Conservation (phyloP, 2,329 filamentous ascomycete species). For the Alternaria longipes region DNA sequence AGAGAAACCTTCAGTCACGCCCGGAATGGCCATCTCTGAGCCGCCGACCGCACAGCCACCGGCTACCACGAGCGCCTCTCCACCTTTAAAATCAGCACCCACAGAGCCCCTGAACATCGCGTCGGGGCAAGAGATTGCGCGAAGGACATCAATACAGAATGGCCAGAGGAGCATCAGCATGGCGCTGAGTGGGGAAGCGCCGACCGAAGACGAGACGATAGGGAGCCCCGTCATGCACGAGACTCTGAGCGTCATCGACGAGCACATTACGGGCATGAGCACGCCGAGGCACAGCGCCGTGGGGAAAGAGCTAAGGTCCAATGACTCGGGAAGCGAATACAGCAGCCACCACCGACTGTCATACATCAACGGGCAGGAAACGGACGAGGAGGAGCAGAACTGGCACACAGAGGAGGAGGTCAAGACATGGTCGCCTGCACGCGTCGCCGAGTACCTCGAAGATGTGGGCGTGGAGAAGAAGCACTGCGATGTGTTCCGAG, state of each 20-base stretch:
- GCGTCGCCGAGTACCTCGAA: conserved; percentile 90
- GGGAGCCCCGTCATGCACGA: conserved; percentile 89
- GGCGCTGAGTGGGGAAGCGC: conserved; percentile 43
- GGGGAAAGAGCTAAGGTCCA: conserved; percentile 63
- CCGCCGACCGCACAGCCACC: conserved; percentile 26
- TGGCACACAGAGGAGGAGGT: conserved; percentile 78
- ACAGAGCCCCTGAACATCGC: conserved; percentile 45
- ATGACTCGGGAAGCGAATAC: conserved; percentile 89
- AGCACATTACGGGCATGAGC: conserved; percentile 90
- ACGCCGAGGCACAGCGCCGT: conserved; percentile 65
- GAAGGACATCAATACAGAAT: conserved; percentile 31
- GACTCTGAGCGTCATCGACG: conserved; percentile 93
- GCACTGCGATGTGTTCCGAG: conserved; percentile 92
- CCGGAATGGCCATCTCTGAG: conserved; percentile 32
- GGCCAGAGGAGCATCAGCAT: conserved; percentile 48
- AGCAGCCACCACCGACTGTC: conserved; percentile 84
- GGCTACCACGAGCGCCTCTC: conserved; percentile 25
- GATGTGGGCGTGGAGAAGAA: conserved; percentile 83
- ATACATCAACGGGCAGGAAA: conserved; percentile 93
- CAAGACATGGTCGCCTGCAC: conserved; percentile 77
- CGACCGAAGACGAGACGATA: conserved; percentile 55
- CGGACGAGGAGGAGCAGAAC: conserved; percentile 86
- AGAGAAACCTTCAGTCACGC: conserved; percentile 18
- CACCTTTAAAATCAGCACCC: conserved; percentile 28
- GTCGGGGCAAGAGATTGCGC: conserved; percentile 17